Percentiles rank a stretch among this genome's conserved stretches.
Conservation (phyloP, 2,329 filamentous ascomycete genomes). For the Nemania serpens region DNA sequence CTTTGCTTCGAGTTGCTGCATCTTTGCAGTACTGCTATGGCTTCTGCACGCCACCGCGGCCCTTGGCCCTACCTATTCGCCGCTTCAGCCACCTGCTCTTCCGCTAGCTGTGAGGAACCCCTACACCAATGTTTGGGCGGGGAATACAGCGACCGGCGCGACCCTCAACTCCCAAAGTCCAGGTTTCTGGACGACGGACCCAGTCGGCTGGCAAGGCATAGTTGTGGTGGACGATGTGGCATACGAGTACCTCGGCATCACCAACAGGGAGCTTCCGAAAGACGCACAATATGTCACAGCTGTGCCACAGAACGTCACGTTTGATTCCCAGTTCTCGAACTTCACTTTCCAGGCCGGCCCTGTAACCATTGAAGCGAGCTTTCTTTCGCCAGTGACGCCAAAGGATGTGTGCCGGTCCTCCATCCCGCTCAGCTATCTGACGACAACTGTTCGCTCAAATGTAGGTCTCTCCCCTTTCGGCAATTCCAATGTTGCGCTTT, state of each 20-base stretch:
- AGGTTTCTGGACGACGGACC: slow-evolving; percentile 73
- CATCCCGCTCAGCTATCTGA: slow-evolving; percentile 78
- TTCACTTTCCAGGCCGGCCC: slow-evolving; percentile 47
- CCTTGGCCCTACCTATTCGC: slow-evolving; percentile 45
- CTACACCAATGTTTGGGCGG: slow-evolving; percentile 64
- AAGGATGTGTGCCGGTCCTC: slow-evolving; percentile 78
- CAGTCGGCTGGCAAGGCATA: slow-evolving; percentile 54
- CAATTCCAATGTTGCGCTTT: not conserved
- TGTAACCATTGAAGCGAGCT: slow-evolving; percentile 50
- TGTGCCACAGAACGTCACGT: slow-evolving; percentile 47
- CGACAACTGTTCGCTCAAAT: slow-evolving; percentile 66
- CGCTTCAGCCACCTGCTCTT: slow-evolving; percentile 58
- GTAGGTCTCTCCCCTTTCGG: slow-evolving; percentile 12
- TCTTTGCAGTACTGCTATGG: not conserved
- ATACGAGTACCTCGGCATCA: slow-evolving; percentile 52
- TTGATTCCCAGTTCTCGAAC: slow-evolving; percentile 53
- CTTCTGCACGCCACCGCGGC: not conserved
- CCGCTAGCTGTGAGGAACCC: slow-evolving; percentile 62
- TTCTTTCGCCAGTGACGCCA: slow-evolving; percentile 77
- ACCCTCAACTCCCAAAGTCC: slow-evolving; percentile 78
- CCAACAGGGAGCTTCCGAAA: slow-evolving; percentile 47
- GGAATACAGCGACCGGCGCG: slow-evolving; percentile 62
- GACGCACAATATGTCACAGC: slow-evolving; percentile 43
- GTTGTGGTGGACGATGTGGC: slow-evolving; percentile 47
- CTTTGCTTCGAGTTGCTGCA: not conserved